phyloP scores from a whole-genome alignment of 768 basidiomycete genomes.

The Boletus rubropictus region DNA sequence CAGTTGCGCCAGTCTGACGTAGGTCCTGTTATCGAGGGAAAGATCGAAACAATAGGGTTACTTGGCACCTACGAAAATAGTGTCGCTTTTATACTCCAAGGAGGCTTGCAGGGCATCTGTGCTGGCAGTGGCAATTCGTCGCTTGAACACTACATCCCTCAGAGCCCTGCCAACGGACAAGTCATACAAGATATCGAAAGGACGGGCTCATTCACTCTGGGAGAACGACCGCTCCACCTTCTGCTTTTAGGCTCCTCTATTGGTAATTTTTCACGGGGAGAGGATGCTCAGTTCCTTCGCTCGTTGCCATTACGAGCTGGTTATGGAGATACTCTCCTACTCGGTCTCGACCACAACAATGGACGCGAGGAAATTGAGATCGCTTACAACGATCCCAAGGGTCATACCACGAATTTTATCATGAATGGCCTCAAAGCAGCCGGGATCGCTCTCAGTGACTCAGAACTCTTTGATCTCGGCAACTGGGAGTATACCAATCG shows the following conservation, averaged over 20 bases:
- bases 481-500: constrained; percentile 71
- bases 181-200: neutral
- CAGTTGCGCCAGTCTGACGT: constrained; percentile 59
- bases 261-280: constrained; percentile 79
- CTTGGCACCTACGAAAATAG: constrained; percentile 92
- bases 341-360: constrained; percentile 89
- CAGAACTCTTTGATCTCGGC: constrained; percentile 51
- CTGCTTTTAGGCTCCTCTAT: constrained; percentile 90
- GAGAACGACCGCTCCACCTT: constrained; percentile 62
- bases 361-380: constrained; percentile 62
- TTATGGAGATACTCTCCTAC: constrained; percentile 73
- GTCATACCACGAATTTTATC: constrained; percentile 69
- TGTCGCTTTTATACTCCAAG: constrained; percentile 64
- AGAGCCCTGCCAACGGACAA: constrained; percentile 26
- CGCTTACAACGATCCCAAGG: constrained; percentile 82
- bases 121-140: neutral
- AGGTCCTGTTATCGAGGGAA: constrained; percentile 57
- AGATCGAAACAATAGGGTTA: constrained; percentile 76
- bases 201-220: constrained; percentile 43
- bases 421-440: constrained; percentile 79
- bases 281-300: constrained; percentile 66
- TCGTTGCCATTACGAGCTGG: constrained; percentile 73
- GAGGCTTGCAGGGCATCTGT: constrained; percentile 16
- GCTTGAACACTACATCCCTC: constrained; percentile 7
- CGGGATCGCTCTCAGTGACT: constrained; percentile 62